A percentile compares a stretch with the other conserved stretches of the same genome.
Conservation (phyloP, 768 basidiomycete genomes). For the Rhizopogon roseolus region DNA sequence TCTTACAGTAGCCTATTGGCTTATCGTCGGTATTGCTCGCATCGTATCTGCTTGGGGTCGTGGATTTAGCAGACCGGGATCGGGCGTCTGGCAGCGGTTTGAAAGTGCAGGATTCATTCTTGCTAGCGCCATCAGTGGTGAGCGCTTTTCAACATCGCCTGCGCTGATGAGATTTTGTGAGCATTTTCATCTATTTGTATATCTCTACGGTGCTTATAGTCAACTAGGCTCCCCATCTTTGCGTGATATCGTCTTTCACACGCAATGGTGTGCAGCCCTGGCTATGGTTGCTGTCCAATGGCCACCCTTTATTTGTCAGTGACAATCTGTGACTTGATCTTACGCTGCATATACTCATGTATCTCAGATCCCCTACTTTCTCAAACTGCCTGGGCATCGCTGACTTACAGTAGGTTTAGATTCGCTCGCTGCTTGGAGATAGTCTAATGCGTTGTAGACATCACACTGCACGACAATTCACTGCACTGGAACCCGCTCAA, state of each 20-base stretch:
- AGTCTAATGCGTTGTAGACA: slow-evolving; percentile 43
- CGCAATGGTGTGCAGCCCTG: slow-evolving; percentile 87
- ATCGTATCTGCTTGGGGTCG: slow-evolving; percentile 83
- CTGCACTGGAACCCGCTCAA: slow-evolving; percentile 66
- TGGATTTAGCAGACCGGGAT: slow-evolving; percentile 51
- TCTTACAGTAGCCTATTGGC: slow-evolving; percentile 77
- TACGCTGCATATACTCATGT: background rate
- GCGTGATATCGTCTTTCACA: slow-evolving; percentile 89
- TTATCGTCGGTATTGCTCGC: slow-evolving; percentile 75
- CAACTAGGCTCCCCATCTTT: slow-evolving; percentile 81
- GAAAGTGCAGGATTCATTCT: slow-evolving; percentile 86
- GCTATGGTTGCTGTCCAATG: slow-evolving; percentile 94
- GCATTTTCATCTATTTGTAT: slow-evolving; percentile 24
- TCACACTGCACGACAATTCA: slow-evolving; percentile 57
- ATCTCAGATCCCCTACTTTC: slow-evolving; percentile 80
- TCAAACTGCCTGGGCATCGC: slow-evolving; percentile 84
- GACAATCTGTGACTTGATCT: background rate
- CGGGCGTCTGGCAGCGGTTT: slow-evolving; percentile 63
- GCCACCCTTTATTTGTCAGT: slow-evolving; percentile 88
- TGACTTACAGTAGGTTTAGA: slow-evolving; percentile 57
- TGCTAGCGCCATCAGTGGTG: slow-evolving; percentile 91
- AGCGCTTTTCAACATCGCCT: slow-evolving; percentile 77
- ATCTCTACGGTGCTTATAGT: slow-evolving; percentile 12
- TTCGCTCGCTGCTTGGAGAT: slow-evolving; percentile 7
- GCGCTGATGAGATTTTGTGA: slow-evolving; percentile 86